phyloP scores from a whole-genome alignment of 208 protist genomes.

The Willaertia magna region DNA sequence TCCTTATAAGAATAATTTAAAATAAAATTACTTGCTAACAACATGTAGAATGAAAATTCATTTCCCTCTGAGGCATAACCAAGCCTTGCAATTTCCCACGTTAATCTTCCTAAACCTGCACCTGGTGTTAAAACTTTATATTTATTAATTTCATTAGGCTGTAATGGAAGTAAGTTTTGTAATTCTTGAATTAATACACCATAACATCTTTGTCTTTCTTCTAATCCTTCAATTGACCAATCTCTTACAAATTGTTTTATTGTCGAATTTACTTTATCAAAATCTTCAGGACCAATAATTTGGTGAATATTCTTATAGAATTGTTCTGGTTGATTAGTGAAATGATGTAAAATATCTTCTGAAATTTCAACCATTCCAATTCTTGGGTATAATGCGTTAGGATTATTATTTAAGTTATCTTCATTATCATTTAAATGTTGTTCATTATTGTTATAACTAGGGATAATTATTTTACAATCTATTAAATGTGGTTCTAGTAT shows the following conservation, averaged over 20 bases:
- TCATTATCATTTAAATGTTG: background rate
- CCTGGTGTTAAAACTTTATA: constrained; percentile 33
- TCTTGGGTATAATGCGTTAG: background rate
- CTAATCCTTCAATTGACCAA: constrained; percentile 72
- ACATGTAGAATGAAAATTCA: constrained; percentile 94
- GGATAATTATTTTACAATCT: no score
- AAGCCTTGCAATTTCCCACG: constrained; percentile 71
- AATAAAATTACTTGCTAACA: constrained; percentile 84
- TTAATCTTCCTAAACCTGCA: constrained; percentile 69
- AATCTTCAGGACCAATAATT: constrained; percentile 30
- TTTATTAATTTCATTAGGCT: background rate
- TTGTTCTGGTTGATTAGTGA: no score
- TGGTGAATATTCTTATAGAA: background rate
- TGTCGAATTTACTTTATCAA: constrained; percentile 84
- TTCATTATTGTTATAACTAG: background rate
- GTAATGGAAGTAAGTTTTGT: constrained; percentile 20
- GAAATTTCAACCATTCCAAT: background rate
- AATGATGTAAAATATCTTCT: no score
- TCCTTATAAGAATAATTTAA: constrained; percentile 52
- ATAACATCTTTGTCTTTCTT: constrained; percentile 73
- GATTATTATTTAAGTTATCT: background rate
- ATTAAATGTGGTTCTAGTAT: background rate
- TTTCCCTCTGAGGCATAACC: constrained; percentile 84
- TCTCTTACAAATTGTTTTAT: constrained; percentile 85
- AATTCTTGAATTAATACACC: constrained; percentile 63